phyloP scores from a whole-genome alignment of 1,139 yeast species.

The Arxiozyma telluris region DNA sequence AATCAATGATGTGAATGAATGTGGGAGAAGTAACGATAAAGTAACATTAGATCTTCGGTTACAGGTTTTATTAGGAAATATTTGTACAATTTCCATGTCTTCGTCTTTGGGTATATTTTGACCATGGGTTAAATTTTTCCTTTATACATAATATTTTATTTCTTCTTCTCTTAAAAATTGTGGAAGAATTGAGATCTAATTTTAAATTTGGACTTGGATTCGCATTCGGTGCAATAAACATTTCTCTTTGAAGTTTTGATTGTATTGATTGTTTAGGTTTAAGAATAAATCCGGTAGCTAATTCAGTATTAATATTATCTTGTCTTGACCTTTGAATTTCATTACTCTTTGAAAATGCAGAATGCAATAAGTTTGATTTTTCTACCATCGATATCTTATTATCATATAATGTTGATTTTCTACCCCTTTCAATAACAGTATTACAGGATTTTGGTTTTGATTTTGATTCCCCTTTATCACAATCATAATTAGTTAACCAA shows the following conservation, averaged over 20 bases:
- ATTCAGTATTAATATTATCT: not conserved
- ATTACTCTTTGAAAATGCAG: slow-evolving; percentile 4
- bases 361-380: slow-evolving; percentile 1
- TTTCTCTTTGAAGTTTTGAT: not conserved
- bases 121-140: not conserved
- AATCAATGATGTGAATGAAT: no score
- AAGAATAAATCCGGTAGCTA: not conserved
- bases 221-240: not conserved
- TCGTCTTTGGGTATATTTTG: not conserved
- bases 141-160: not conserved
- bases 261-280: not conserved
- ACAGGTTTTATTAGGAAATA: not conserved
- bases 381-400: not conserved
- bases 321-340: slow-evolving; percentile 3
- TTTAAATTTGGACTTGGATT: not conserved
- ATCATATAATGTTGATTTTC: not conserved
- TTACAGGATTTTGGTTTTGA: not conserved
- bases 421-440: not conserved
- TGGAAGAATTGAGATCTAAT: not conserved
- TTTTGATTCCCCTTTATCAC: slow-evolving; percentile 2
- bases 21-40: no score
- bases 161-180: slow-evolving; percentile 3
- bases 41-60: no score
- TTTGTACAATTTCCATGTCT: not conserved
- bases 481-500: slow-evolving; percentile 39